Evolutionary conservation across 768 basidiomycete genomes (phyloP).

Genomic region (Trametes punicea): DNA sequence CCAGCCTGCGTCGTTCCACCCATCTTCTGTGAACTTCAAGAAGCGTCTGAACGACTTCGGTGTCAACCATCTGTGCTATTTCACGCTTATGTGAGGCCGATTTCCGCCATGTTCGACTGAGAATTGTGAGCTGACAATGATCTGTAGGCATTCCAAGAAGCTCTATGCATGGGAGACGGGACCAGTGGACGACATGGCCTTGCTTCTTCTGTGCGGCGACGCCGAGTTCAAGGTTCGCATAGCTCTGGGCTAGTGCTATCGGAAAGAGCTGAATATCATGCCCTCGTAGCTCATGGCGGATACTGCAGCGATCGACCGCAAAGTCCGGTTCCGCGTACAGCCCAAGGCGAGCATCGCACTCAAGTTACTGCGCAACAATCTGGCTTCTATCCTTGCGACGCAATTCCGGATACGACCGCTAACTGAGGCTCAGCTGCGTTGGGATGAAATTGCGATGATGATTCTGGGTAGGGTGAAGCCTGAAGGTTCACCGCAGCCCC

Average conservation of each 20-base stretch:
- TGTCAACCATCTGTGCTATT: slow-evolving; percentile 73
- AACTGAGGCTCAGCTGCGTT: slow-evolving; percentile 54
- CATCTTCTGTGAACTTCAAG: slow-evolving; percentile 87
- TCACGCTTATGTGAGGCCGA: slow-evolving; percentile 73
- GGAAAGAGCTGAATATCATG: not conserved
- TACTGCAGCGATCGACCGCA: slow-evolving; percentile 77
- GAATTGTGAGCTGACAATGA: slow-evolving; percentile 12
- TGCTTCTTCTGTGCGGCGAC: slow-evolving; percentile 87
- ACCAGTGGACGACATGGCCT: slow-evolving; percentile 78
- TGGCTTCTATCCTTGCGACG: slow-evolving; percentile 55
- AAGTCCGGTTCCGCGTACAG: slow-evolving; percentile 66
- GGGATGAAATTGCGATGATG: slow-evolving; percentile 70
- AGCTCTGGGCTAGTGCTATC: not conserved
- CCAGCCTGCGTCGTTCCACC: slow-evolving; percentile 77
- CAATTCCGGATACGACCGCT: slow-evolving; percentile 65
- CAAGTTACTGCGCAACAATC: slow-evolving; percentile 68
- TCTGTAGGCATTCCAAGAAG: slow-evolving; percentile 84
- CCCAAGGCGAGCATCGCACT: slow-evolving; percentile 78
- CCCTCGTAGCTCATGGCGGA: slow-evolving; percentile 63
- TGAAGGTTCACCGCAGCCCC: slow-evolving; percentile 26
- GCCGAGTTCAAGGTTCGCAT: slow-evolving; percentile 74
- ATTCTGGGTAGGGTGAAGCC: slow-evolving; percentile 47
- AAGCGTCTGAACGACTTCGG: slow-evolving; percentile 66
- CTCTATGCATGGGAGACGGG: slow-evolving; percentile 93
- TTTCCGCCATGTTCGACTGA: slow-evolving; percentile 3